Conservation (phyloP, 1,284 basidiomycete genomes). For the Rhodotorula glutinis region DNA sequence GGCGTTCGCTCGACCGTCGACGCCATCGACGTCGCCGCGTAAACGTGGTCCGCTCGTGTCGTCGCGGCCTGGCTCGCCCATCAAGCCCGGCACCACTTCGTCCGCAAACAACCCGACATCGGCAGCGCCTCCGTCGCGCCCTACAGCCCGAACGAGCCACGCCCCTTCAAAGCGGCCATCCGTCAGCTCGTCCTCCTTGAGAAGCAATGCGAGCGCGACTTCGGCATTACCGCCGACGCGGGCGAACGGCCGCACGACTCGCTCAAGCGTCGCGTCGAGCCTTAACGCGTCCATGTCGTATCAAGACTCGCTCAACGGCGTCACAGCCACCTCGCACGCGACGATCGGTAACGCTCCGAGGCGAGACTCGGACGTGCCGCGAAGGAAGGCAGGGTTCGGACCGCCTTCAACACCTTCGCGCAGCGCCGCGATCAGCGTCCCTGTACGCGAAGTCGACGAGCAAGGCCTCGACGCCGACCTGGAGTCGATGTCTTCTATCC, state of each 20-base stretch:
- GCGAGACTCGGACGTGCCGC: slow-evolving; percentile 2
- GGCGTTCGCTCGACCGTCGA: background rate
- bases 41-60: background rate
- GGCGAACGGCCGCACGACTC: background rate
- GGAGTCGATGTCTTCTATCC: no score
- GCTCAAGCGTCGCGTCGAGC: background rate
- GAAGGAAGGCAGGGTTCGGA: slow-evolving; percentile 17
- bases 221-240: background rate
- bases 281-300: slow-evolving; percentile 3
- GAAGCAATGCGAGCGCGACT: no score
- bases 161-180: no score
- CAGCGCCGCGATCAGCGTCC: no score
- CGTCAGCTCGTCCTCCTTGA: background rate
- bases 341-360: background rate
- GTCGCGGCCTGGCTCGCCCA: background rate
- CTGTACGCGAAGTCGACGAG: background rate
- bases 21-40: background rate
- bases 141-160: no score
- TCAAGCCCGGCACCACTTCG: background rate
- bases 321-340: no score
- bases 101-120: background rate
- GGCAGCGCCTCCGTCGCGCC: no score
- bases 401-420: background rate
- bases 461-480: background rate
- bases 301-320: slow-evolving; percentile 1